Conservation (phyloP, 768 basidiomycete species). For the Pleurotus platypus region DNA sequence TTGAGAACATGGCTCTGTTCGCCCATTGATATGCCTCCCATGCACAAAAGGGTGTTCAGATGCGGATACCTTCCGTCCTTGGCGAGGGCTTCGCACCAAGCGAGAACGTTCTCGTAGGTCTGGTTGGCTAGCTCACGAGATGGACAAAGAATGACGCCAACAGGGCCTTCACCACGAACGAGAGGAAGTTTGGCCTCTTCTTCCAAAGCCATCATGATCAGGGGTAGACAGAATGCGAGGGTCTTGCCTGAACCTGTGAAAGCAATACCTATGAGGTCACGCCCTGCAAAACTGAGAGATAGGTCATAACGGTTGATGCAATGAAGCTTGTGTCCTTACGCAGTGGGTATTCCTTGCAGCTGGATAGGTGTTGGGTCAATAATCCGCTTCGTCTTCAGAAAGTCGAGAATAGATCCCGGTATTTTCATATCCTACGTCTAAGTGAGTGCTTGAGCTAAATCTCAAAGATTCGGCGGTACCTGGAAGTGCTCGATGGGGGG, state of each 20-base stretch:
- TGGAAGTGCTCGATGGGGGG: slow-evolving; percentile 89
- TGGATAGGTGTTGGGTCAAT: slow-evolving; percentile 91
- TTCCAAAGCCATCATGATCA: slow-evolving; percentile 95
- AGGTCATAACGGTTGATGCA: slow-evolving; percentile 17
- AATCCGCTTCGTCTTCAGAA: slow-evolving; percentile 84
- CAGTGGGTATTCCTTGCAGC: slow-evolving; percentile 93
- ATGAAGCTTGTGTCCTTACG: slow-evolving; percentile 46
- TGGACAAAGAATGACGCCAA: slow-evolving; percentile 95
- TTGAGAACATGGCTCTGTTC: slow-evolving; percentile 92
- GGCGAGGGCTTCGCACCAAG: slow-evolving; percentile 82
- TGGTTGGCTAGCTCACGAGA: slow-evolving; percentile 96
- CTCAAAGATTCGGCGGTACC: slow-evolving; percentile 32
- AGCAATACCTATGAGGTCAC: slow-evolving; percentile 98
- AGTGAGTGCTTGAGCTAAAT: slow-evolving; percentile 7
- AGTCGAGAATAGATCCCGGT: slow-evolving; percentile 79
- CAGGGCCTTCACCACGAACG: slow-evolving; percentile 90
- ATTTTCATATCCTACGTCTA: slow-evolving; percentile 90
- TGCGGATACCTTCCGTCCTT: slow-evolving; percentile 80
- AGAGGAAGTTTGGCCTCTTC: slow-evolving; percentile 91
- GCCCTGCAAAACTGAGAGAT: slow-evolving; percentile 74
- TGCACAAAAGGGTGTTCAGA: slow-evolving; percentile 86
- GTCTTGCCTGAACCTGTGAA: slow-evolving; percentile 99
- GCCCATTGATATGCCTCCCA: slow-evolving; percentile 97
- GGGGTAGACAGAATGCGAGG: slow-evolving; percentile 94
- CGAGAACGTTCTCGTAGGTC: slow-evolving; percentile 91